A percentile compares a stretch with the other conserved stretches of the same genome.
phyloP scores from a whole-genome alignment of 257 asterid genomes.

The Jaltomata sinuosa region DNA sequence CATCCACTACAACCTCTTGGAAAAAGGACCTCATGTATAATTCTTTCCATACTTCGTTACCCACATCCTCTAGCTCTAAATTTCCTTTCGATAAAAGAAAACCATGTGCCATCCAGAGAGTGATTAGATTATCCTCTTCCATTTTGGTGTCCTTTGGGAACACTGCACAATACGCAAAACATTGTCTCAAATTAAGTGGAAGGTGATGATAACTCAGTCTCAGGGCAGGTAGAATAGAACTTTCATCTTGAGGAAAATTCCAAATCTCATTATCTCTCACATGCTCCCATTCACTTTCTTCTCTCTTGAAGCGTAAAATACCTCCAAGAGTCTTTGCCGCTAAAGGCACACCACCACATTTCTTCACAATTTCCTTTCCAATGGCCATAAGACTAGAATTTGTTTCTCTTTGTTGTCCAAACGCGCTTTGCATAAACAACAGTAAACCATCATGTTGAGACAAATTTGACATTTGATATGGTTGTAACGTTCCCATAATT shows the following conservation, averaged over 20 bases:
- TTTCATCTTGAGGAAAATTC: not conserved
- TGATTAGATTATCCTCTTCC: not conserved
- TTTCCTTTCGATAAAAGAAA: not conserved
- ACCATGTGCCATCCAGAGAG: not conserved
- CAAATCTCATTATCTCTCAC: not conserved
- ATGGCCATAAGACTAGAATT: not conserved
- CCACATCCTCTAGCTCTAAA: not conserved
- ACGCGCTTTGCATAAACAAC: not conserved
- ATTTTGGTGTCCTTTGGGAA: not conserved
- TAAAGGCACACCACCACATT: not conserved
- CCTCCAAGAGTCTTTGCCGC: not conserved
- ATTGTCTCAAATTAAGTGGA: not conserved
- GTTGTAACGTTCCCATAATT: not conserved
- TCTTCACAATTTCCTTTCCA: not conserved
- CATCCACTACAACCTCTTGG: slow-evolving; percentile 1
- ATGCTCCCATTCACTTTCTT: not conserved
- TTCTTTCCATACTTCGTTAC: not conserved
- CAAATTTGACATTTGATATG: not conserved
- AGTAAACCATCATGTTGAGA: slow-evolving; percentile 5
- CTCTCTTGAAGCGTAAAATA: not conserved
- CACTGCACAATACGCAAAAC: not conserved
- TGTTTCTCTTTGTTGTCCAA: not conserved
- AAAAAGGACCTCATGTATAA: slow-evolving; percentile 9
- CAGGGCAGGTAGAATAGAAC: not conserved
- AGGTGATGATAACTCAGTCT: not conserved